Percentiles rank a stretch among this genome's conserved stretches.
Conservation (phyloP, 1,284 basidiomycete genomes). For the Ustilago sp. region DNA sequence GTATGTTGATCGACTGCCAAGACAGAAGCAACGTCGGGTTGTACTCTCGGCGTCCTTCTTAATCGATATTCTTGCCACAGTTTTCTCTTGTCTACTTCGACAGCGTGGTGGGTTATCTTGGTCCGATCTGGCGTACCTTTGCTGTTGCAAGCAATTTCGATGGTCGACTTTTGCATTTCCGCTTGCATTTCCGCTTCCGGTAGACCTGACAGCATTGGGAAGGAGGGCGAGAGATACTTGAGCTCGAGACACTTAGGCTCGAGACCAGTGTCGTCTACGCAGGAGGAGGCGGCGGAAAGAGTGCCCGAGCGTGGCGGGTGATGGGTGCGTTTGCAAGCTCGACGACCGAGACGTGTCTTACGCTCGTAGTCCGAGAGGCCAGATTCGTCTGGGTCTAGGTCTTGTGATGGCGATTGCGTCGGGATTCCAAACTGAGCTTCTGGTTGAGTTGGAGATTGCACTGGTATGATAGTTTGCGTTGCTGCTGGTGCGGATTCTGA, state of each 20-base stretch:
- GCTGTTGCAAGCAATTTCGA: background rate
- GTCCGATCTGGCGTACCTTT: background rate
- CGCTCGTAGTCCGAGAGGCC: slow-evolving; percentile 42
- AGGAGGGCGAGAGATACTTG: background rate
- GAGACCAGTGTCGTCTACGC: background rate
- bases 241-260: background rate
- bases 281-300: background rate
- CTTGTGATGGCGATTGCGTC: slow-evolving; percentile 15
- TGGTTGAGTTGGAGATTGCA: background rate
- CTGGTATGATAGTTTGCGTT: background rate
- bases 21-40: too few relatives aligned
- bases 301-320: background rate
- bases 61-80: background rate
- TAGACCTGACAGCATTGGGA: background rate
- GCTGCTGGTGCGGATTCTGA: background rate
- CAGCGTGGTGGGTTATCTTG: background rate
- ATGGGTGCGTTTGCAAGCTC: slow-evolving; percentile 1
- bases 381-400: slow-evolving; percentile 28
- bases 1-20: too few relatives aligned
- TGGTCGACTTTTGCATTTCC: background rate
- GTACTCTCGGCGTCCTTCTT: background rate
- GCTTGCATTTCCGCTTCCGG: background rate
- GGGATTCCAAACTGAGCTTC: background rate
- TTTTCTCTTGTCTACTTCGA: background rate
- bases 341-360: background rate